phyloP scores from a whole-genome alignment of 331 rosid species.

The Pyrus hybrid region DNA sequence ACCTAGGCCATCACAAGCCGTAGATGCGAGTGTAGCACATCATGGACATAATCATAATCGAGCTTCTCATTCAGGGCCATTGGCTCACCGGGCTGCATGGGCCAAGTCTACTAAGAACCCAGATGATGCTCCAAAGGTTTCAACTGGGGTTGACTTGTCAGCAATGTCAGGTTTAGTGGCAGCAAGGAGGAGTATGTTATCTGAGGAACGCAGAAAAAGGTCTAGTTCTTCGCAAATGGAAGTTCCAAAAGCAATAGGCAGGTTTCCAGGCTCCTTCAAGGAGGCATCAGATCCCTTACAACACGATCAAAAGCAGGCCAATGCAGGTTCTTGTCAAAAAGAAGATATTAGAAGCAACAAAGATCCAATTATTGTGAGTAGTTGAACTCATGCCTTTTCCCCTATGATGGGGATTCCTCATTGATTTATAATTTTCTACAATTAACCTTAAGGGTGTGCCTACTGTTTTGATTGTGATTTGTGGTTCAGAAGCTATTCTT shows the following conservation, averaged over 20 bases:
- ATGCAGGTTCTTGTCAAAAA: constrained; percentile 39
- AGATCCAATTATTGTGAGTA: constrained; percentile 73
- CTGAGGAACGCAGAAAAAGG: constrained; percentile 73
- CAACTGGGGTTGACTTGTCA: constrained; percentile 66
- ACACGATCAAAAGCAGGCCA: constrained; percentile 55
- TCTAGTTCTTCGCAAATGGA: constrained; percentile 68
- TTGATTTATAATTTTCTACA: background rate
- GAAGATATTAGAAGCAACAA: constrained; percentile 67
- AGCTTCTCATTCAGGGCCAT: constrained; percentile 98
- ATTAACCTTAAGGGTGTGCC: background rate
- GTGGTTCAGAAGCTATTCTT: background rate
- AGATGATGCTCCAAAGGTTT: constrained; percentile 66
- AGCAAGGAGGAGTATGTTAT: constrained; percentile 74
- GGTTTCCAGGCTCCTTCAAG: constrained; percentile 91
- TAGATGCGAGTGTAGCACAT: constrained; percentile 38
- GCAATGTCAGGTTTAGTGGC: constrained; percentile 73
- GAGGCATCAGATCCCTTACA: constrained; percentile 60
- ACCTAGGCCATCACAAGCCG: constrained; percentile 86
- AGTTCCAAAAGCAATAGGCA: constrained; percentile 60
- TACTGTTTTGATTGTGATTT: background rate
- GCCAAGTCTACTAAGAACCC: constrained; percentile 70
- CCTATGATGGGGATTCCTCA: background rate
- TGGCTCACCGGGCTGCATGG: constrained; percentile 83
- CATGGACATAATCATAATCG: constrained; percentile 67
- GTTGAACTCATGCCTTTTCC: background rate